Percentiles rank a stretch among this genome's conserved stretches.
These are phyloP conservation scores for Termitomyces sp. DNA, from an alignment of 768 basidiomycete species.

Conservation along the genomic window DNA sequence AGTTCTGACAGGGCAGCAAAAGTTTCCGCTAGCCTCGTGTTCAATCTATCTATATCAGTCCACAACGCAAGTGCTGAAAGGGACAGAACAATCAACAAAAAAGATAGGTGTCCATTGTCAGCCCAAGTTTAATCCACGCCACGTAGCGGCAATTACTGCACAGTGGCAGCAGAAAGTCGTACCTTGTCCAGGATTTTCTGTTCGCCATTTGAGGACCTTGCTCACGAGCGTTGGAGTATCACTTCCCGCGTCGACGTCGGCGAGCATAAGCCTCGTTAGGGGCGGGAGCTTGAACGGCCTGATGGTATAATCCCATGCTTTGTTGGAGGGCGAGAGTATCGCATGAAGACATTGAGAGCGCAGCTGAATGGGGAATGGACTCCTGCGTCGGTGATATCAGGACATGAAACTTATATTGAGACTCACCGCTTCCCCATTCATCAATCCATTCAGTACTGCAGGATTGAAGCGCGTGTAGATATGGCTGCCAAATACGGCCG, in stretches of 20 bases:
- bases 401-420: not conserved
- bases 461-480: constrained; percentile 86
- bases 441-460: constrained; percentile 55
- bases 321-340: constrained; percentile 58
- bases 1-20: constrained; percentile 46
- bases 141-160: not conserved
- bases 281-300: constrained; percentile 80
- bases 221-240: constrained; percentile 93
- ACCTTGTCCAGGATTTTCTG: constrained; percentile 56
- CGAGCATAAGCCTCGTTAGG: constrained; percentile 76
- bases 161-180: constrained; percentile 1
- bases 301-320: constrained; percentile 68
- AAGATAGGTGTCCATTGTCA: constrained; percentile 3
- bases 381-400: not conserved
- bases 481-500: constrained; percentile 93
- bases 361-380: not conserved
- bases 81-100: not conserved
- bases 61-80: constrained; percentile 56
- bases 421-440: constrained; percentile 49
- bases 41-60: constrained; percentile 56
- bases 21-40: constrained; percentile 50
- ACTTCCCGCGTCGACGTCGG: constrained; percentile 94
- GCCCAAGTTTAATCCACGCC: constrained; percentile 1
- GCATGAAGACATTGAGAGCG: constrained; percentile 32
- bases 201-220: constrained; percentile 87